Evolutionary conservation across 331 rosid genomes (phyloP), one percentile per base, ranked within the genome.

Genomic region (Erythrophleum ivorense): DNA sequence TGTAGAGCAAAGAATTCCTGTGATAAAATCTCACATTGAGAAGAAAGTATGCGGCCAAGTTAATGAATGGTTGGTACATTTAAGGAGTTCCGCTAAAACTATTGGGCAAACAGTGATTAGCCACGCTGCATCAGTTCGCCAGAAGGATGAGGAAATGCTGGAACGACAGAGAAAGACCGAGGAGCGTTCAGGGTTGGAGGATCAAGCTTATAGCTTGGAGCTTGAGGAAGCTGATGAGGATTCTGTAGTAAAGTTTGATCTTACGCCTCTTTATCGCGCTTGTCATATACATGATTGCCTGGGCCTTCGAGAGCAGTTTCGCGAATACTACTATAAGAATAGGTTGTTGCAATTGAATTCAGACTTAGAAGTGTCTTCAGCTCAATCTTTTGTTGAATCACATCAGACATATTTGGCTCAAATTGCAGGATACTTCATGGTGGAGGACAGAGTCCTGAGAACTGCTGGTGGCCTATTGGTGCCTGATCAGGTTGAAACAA

Each of bases 201-300:
- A 92, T 50, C 78, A 70, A 68, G 67, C 76, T 5, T 95, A 84
- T 82, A 84, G 50, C 66, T 91, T 95, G 85, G 99, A 91, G 70
- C 91, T 85, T 78, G 97, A 88, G 81, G 98, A 90, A 67, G 79
- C 84, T 75, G 93, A 86, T 43, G 95, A 93, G 59, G 97, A 95
- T 67, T 88, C 91, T 18, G 81, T 82, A 36, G 71, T 89, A 87
- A 89, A 89, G 80, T 89, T 93, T 76, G 98, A 95, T 83, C 86
- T 95, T 60, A 93, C 98, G 10, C 98, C 97, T 58, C 88, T 95
- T 72, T 95, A 93, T 65, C 97, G 99, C 11, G 99, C 99, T 73
- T 91, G 89, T 86, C 94, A 95, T 78, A 93, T 95, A 73, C 97
- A 95, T 79, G 75, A 83, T 80, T 93, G 97, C 85, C 74, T 95